Evolutionary conservation across 2,329 filamentous ascomycete genomes (phyloP).

Genomic region (Calonectria hawksworthii): DNA sequence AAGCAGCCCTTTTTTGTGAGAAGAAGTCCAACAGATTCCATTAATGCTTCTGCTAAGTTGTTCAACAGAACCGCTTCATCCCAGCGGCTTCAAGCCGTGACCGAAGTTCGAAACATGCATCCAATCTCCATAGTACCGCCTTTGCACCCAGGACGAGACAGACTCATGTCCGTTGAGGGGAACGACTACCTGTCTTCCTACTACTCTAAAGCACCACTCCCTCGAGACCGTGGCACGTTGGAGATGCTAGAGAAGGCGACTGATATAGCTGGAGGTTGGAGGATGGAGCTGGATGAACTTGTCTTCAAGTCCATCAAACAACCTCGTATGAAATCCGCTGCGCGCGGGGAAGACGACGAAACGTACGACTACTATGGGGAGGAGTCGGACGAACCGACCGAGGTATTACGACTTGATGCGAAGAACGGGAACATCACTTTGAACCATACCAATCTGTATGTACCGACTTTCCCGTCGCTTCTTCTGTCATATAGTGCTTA

Average conservation of each 20-base stretch:
- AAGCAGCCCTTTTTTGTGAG: constrained; percentile 7
- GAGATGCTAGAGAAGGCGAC: constrained; percentile 35
- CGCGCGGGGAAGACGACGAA: neutral
- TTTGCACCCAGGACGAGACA: neutral
- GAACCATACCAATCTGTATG: constrained; percentile 20
- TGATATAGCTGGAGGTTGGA: constrained; percentile 38
- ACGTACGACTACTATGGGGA: neutral
- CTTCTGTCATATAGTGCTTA: neutral
- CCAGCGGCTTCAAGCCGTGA: constrained; percentile 36
- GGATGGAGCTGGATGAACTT: constrained; percentile 40
- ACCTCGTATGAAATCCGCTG: neutral
- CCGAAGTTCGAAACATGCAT: constrained; percentile 29
- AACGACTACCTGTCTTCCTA: neutral
- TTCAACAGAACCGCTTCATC: constrained; percentile 23
- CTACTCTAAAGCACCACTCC: neutral
- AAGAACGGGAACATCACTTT: constrained; percentile 9
- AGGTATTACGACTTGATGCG: constrained; percentile 3
- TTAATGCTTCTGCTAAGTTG: neutral
- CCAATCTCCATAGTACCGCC: constrained; percentile 1
- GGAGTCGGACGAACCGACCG: neutral
- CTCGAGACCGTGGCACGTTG: constrained; percentile 18
- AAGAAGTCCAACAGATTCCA: neutral
- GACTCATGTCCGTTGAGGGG: constrained; percentile 26
- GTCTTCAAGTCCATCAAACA: constrained; percentile 30
- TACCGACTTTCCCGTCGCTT: neutral